A percentile compares a stretch with the other conserved stretches of the same genome.
These are phyloP conservation scores for Dendrobium huoshanense DNA, from an alignment of 106 monocot genomes.

Conservation along the genomic window DNA sequence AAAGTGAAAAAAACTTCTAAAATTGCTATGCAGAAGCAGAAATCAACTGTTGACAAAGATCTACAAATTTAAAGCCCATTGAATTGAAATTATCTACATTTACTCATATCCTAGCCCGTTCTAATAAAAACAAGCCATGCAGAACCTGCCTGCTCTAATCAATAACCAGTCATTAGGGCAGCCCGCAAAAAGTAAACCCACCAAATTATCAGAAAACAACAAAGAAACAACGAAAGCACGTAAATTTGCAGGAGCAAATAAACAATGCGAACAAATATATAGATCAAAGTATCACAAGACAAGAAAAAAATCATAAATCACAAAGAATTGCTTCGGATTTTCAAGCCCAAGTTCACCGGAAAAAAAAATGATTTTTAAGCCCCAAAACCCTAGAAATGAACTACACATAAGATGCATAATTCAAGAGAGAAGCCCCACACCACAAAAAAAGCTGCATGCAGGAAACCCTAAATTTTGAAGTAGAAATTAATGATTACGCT, in stretches of 20 bases:
- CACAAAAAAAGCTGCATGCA: constrained; percentile 4
- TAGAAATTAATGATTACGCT: neutral
- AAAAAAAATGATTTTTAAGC: neutral
- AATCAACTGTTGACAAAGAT: neutral
- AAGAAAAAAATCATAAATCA: neutral
- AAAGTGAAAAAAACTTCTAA: neutral
- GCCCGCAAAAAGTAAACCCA: neutral
- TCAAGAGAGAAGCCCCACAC: neutral
- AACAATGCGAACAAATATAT: neutral
- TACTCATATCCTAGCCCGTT: neutral
- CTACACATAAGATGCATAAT: neutral
- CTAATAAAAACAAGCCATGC: neutral
- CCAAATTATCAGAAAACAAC: neutral
- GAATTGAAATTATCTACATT: neutral
- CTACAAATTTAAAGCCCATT: neutral
- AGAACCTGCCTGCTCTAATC: neutral
- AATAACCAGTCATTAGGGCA: neutral
- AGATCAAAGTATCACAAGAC: neutral
- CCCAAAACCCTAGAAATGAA: neutral
- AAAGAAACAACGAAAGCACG: neutral
- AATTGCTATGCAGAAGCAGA: neutral
- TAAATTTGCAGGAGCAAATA: neutral
- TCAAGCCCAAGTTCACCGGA: neutral
- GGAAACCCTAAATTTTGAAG: constrained; percentile 1
- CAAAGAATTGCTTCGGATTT: neutral